Conservation (phyloP, 768 basidiomycete species). For the Mycena polygramma region DNA sequence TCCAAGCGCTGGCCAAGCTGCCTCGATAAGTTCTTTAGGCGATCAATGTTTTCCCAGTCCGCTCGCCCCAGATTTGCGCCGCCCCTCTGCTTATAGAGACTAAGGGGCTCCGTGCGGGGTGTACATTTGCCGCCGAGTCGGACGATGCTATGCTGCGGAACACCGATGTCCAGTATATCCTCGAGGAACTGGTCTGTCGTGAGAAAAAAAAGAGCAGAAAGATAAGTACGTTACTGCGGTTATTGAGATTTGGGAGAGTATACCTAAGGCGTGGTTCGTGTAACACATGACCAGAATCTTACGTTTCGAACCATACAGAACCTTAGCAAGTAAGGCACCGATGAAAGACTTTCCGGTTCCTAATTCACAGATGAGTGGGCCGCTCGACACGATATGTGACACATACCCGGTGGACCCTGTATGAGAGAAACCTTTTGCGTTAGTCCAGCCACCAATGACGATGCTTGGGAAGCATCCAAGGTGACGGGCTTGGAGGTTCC, state of each 20-base stretch:
- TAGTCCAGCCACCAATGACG: slow-evolving; percentile 64
- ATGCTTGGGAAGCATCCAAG: slow-evolving; percentile 66
- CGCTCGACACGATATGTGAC: not conserved
- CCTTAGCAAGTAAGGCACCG: slow-evolving; percentile 74
- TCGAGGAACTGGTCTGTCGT: slow-evolving; percentile 58
- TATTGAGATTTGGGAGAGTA: slow-evolving; percentile 38
- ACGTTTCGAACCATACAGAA: slow-evolving; percentile 62
- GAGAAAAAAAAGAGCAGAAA: no score
- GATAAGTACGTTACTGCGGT: no score
- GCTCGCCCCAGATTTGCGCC: slow-evolving; percentile 42
- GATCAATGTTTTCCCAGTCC: slow-evolving; percentile 60
- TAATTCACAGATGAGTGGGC: slow-evolving; percentile 40
- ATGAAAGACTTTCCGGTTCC: slow-evolving; percentile 85
- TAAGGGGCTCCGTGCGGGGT: slow-evolving; percentile 57
- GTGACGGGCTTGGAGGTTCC: slow-evolving; percentile 52
- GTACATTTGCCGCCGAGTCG: slow-evolving; percentile 73
- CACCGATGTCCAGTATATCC: slow-evolving; percentile 71
- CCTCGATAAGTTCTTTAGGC: slow-evolving; percentile 45
- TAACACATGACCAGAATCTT: slow-evolving; percentile 79
- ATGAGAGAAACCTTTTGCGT: slow-evolving; percentile 71
- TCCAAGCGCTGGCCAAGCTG: slow-evolving; percentile 41
- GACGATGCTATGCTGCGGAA: slow-evolving; percentile 62
- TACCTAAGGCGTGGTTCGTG: slow-evolving; percentile 82
- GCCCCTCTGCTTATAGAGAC: slow-evolving; percentile 56
- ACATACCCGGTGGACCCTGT: slow-evolving; percentile 79